Evolutionary conservation across 768 basidiomycete genomes (phyloP), one percentile per base, ranked within the genome.

Genomic region (Collybiopsis confluens): DNA sequence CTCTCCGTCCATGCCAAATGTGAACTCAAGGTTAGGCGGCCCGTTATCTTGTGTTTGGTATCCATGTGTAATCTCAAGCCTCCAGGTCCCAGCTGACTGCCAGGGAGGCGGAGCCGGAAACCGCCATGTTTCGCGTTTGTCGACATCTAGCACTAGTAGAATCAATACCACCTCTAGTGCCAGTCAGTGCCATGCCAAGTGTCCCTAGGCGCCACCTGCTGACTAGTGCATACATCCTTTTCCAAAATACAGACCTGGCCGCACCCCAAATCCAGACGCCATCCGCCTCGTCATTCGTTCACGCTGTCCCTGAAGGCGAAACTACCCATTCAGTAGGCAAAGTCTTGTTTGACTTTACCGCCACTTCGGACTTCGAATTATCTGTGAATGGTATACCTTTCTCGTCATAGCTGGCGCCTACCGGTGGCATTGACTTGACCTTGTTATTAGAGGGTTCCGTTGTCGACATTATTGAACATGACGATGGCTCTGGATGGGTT

Each of bases 401-500:
- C 20, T 21, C 16, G 10, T 27, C 46, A 16, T 8, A 21, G 16
- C 18, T 5, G 48, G 52, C 41, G n/a, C 38, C 28, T 27, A 53
- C 51, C 59, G 18, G 16, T 44, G 52, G 47, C 45, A 23, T 59
- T 52, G 52, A 45, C 55, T 62, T 59, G 49, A 42, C n/a, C 54
- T 27, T 56, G n/a, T 45, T 27, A 28, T 55, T 65, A 86, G 90
- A 88, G 70, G 89, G 86, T 24, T 65, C 71, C 36, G 66, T 64
- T 3, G 85, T 95, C 15, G 75, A 76, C 54, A 74, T 94, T 36
- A 63, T 90, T 18, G 90, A 93, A 64, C 80, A 83, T 56, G 90
- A 93, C 56, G 91, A 92, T 60, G 90, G 89, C 10, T 90, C 88
- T 15, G 90, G 90, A 2, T 92, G 90, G 91, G 80, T 88, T 10